phyloP scores from a whole-genome alignment of 129 eudicot species.

The Saussurea involucrata region DNA sequence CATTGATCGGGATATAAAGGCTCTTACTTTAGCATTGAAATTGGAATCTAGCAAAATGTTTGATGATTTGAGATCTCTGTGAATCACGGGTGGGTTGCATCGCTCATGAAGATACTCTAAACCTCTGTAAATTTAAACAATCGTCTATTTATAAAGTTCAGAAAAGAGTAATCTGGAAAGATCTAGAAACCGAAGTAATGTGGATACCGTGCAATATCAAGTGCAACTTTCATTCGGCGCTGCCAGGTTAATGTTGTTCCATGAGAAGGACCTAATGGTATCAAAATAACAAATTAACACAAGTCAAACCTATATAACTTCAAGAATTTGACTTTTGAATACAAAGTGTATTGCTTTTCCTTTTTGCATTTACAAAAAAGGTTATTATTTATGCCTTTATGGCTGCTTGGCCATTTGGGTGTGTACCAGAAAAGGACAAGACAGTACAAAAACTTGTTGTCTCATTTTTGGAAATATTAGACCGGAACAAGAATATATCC shows the following conservation, averaged over 20 bases:
- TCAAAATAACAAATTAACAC: constrained; percentile 2
- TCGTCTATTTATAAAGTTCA: neutral
- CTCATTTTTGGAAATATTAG: neutral
- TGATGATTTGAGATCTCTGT: constrained; percentile 86
- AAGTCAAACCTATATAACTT: neutral
- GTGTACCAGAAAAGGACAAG: neutral
- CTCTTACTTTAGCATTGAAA: constrained; percentile 85
- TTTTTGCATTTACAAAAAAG: neutral
- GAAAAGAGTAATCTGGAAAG: neutral
- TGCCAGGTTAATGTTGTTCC: constrained; percentile 77
- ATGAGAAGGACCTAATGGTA: constrained; percentile 60
- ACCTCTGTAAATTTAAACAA: constrained; percentile 50
- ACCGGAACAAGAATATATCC: neutral
- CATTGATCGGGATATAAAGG: neutral
- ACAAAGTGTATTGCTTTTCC: too few species aligned
- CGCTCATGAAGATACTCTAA: constrained; percentile 90
- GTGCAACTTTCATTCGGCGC: constrained; percentile 82
- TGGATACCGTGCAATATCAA: constrained; percentile 77
- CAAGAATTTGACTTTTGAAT: neutral
- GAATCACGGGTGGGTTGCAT: constrained; percentile 85
- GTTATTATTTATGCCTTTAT: neutral
- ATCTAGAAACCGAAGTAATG: neutral
- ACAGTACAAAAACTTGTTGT: neutral
- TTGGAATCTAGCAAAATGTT: constrained; percentile 86
- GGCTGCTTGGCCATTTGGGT: neutral